These are phyloP conservation scores for Pseudocercospora eumusae DNA, from an alignment of 2,329 filamentous ascomycete species.

Conservation along the genomic window DNA sequence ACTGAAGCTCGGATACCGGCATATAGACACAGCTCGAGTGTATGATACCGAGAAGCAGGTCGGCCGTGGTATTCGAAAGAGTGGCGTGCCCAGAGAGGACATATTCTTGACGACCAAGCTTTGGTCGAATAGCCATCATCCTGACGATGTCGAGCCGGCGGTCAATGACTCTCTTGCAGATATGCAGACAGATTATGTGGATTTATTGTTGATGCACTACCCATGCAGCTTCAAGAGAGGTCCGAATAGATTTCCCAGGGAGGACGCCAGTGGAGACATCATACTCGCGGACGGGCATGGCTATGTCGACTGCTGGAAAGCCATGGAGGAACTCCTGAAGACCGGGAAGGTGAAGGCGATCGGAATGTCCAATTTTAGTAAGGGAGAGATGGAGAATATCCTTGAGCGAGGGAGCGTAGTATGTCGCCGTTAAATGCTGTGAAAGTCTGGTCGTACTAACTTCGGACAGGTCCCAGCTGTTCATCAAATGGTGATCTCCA, in stretches of 20 bases:
- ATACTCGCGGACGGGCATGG: constrained; percentile 31
- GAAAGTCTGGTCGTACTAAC: not conserved
- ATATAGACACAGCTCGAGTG: constrained; percentile 65
- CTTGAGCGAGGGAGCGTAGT: constrained; percentile 38
- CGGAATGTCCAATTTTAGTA: constrained; percentile 52
- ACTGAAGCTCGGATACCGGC: constrained; percentile 50
- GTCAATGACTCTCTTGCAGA: constrained; percentile 70
- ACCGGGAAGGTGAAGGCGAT: constrained; percentile 52
- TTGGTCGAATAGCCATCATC: constrained; percentile 73
- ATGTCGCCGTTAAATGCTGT: not conserved
- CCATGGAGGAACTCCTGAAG: constrained; percentile 64
- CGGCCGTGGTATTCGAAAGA: constrained; percentile 73
- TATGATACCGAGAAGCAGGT: constrained; percentile 81
- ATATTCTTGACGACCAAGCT: constrained; percentile 83
- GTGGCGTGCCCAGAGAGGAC: constrained; percentile 72
- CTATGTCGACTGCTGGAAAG: constrained; percentile 75
- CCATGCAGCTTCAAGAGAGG: constrained; percentile 9
- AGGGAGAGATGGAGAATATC: constrained; percentile 49
- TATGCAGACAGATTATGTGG: constrained; percentile 63
- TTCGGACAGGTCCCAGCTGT: constrained; percentile 24
- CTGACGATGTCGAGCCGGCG: constrained; percentile 50
- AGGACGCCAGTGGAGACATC: constrained; percentile 14
- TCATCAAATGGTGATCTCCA: constrained; percentile 48
- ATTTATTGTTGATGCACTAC: constrained; percentile 13
- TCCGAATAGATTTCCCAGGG: constrained; percentile 10